Conservation (phyloP, 371 early-diverging fungal species). For the Smittium mucronatum region DNA sequence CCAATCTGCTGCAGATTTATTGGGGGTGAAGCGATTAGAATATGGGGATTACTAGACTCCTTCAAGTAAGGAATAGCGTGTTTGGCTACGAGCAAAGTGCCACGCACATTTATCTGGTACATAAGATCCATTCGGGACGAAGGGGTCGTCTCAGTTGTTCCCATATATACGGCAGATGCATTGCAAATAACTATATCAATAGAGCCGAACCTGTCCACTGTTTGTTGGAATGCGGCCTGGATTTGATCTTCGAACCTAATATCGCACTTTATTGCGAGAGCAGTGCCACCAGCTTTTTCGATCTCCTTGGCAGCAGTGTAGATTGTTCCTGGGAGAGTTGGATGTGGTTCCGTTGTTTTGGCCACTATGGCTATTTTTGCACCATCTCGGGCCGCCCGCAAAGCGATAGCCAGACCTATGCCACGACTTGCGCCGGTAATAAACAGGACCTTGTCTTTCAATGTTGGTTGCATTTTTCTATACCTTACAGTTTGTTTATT, state of each 20-base stretch:
- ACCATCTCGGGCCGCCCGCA: conserved; percentile 45
- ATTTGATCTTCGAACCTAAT: conserved; percentile 55
- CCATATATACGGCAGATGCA: conserved; percentile 17
- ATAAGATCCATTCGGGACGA: conserved; percentile 52
- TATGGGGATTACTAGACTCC: conserved; percentile 48
- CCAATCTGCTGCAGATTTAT: conserved; percentile 34
- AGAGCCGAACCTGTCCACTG: conserved; percentile 45
- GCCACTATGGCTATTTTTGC: conserved; percentile 56
- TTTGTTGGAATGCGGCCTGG: conserved; percentile 41
- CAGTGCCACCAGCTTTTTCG: conserved; percentile 48
- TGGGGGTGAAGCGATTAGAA: conserved; percentile 53
- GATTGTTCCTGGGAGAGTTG: conserved; percentile 54
- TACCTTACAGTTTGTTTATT: too few species aligned
- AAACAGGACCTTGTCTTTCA: conserved; percentile 14
- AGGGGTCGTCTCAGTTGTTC: conserved; percentile 35
- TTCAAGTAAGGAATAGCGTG: conserved; percentile 48
- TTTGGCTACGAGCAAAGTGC: conserved; percentile 56
- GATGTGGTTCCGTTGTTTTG: conserved; percentile 51
- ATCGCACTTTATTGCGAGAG: conserved; percentile 55
- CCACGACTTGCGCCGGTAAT: conserved; percentile 31
- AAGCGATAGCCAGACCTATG: conserved; percentile 51
- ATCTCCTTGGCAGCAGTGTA: conserved; percentile 58
- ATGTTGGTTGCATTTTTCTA: too few species aligned
- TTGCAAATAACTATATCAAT: conserved; percentile 63
- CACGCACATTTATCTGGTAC: conserved; percentile 56